Evolutionary conservation across 2,329 filamentous ascomycete genomes (phyloP).

Genomic region (Fusarium sp.): DNA sequence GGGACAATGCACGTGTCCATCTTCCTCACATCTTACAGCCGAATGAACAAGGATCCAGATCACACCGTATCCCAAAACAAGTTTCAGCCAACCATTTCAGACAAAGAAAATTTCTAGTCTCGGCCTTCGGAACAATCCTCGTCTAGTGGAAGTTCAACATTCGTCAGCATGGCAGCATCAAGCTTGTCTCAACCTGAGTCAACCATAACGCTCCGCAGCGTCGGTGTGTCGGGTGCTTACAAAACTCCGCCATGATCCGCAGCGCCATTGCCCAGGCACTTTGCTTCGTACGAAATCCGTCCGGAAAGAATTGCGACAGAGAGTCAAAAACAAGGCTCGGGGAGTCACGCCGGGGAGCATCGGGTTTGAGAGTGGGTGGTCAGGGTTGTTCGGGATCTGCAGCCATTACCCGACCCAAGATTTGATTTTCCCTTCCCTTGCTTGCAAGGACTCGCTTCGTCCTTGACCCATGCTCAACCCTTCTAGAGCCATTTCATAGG

Average conservation of each 20-base stretch:
- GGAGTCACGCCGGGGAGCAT: background rate
- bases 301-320: background rate
- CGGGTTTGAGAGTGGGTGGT: background rate
- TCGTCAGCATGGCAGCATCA: slow-evolving; percentile 17
- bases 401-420: slow-evolving; percentile 1
- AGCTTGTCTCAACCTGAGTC: background rate
- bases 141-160: background rate
- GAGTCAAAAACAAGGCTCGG: background rate
- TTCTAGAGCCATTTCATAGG: slow-evolving; percentile 8
- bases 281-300: slow-evolving; percentile 1
- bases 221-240: slow-evolving; percentile 12
- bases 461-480: background rate
- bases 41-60: background rate
- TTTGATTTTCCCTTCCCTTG: background rate
- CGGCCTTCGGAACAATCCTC: slow-evolving; percentile 7
- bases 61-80: background rate
- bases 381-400: slow-evolving; percentile 14
- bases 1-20: fast-evolving
- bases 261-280: background rate
- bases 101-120: background rate
- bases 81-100: background rate
- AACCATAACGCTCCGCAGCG: background rate
- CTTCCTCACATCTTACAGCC: background rate
- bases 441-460: slow-evolving; percentile 1
- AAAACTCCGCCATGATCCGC: slow-evolving; percentile 27